A percentile compares a stretch with the other conserved stretches of the same genome.
Evolutionary conservation across 805 yeast genomes (phyloP).

Genomic region (Kazachstania taianensis): DNA sequence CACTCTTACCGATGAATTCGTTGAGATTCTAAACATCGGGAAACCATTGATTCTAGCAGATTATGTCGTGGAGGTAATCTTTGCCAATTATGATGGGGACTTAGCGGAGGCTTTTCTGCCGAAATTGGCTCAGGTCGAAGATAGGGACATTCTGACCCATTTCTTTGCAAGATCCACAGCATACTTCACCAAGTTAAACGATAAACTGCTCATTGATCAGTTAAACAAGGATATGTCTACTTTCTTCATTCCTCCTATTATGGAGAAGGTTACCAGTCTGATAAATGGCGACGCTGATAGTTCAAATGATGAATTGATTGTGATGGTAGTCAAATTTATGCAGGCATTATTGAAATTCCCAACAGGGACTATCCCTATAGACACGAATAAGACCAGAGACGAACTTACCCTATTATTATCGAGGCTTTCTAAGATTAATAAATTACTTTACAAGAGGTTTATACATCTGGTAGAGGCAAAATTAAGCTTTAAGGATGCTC

Average conservation of each 20-base stretch:
- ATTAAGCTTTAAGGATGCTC: constrained; percentile 13
- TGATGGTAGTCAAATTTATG: constrained; percentile 22
- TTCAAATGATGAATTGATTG: constrained; percentile 13
- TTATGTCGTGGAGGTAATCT: constrained; percentile 22
- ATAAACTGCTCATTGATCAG: constrained; percentile 23
- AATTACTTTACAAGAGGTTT: constrained; percentile 17
- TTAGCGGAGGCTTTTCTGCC: constrained; percentile 19
- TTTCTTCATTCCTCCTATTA: constrained; percentile 19
- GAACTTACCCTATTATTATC: constrained; percentile 10
- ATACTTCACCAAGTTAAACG: constrained; percentile 19
- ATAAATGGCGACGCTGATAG: constrained; percentile 7
- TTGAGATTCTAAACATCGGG: constrained; percentile 15
- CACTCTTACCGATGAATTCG: constrained; percentile 12
- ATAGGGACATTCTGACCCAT: constrained; percentile 14
- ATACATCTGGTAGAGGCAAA: constrained; percentile 16
- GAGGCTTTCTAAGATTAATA: constrained; percentile 18
- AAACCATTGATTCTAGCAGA: constrained; percentile 18
- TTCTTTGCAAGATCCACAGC: constrained; percentile 22
- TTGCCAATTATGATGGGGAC: constrained; percentile 24
- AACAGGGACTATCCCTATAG: constrained; percentile 8
- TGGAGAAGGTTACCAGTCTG: too few species aligned
- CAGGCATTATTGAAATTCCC: constrained; percentile 14
- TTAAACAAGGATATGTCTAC: constrained; percentile 17
- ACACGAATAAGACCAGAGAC: constrained; percentile 12
- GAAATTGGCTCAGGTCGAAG: constrained; percentile 11